Conservation (phyloP, 2,329 filamentous ascomycete species). For the Annulohypoxylon truncatum region DNA sequence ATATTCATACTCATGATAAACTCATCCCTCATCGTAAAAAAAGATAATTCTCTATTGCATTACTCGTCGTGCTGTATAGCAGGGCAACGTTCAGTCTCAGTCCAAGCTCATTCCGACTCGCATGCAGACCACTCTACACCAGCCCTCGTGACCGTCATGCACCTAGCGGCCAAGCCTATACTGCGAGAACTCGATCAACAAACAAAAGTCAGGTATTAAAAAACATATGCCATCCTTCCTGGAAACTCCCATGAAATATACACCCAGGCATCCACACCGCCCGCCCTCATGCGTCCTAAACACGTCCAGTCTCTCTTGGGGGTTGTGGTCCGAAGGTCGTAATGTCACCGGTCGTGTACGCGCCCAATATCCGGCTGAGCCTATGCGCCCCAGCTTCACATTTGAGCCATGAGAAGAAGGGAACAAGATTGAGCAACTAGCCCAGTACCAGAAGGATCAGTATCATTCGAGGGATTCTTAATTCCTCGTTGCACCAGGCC, state of each 20-base stretch:
- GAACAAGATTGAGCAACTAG: slow-evolving; percentile 21
- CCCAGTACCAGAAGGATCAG: slow-evolving; percentile 23
- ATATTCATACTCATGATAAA: neutral
- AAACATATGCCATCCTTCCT: slow-evolving; percentile 47
- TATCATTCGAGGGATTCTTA: slow-evolving; percentile 25
- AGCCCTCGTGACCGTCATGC: slow-evolving; percentile 30
- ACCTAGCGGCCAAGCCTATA: slow-evolving; percentile 41
- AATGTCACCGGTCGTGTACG: neutral
- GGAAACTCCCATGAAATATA: slow-evolving; percentile 48
- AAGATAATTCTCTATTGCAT: slow-evolving; percentile 47
- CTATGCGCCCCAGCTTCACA: slow-evolving; percentile 2
- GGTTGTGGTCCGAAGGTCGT: neutral
- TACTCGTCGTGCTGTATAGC: slow-evolving; percentile 44
- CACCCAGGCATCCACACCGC: slow-evolving; percentile 38
- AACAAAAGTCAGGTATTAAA: slow-evolving; percentile 50
- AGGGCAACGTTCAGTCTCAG: slow-evolving; percentile 41
- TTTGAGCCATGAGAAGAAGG: slow-evolving; percentile 18
- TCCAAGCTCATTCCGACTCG: slow-evolving; percentile 33
- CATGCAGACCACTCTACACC: slow-evolving; percentile 33
- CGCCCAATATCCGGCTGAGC: neutral
- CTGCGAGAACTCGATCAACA: slow-evolving; percentile 38
- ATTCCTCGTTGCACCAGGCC: slow-evolving; percentile 29
- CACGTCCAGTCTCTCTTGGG: slow-evolving; percentile 27
- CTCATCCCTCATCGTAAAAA: slow-evolving; percentile 15
- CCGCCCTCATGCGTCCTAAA: slow-evolving; percentile 35